Evolutionary conservation across 768 basidiomycete genomes (phyloP).

Genomic region (Xerocomus spinulosus): DNA sequence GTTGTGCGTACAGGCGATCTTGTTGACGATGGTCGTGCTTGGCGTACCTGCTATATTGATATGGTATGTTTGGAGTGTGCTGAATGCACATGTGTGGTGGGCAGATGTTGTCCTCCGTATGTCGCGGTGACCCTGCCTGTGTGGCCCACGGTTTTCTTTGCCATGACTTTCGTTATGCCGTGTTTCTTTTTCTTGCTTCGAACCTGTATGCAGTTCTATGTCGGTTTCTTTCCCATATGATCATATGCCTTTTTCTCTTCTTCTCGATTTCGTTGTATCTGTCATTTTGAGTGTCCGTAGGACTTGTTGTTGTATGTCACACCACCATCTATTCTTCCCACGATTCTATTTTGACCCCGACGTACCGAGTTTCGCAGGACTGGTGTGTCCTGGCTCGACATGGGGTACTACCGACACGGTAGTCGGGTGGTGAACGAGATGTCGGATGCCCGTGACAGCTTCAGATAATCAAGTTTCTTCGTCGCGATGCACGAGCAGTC

Average conservation of each 20-base stretch:
- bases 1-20: conserved; percentile 12
- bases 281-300: not conserved
- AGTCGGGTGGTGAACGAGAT: no score
- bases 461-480: no score
- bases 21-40: conserved; percentile 15
- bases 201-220: not conserved
- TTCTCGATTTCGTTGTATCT: not conserved
- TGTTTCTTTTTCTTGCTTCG: not conserved
- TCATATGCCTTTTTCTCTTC: not conserved
- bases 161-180: no score
- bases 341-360: no score
- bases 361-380: no score
- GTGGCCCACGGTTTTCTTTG: no score
- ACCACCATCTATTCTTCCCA: no score
- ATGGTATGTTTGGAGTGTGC: conserved; percentile 13
- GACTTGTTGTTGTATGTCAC: no score
- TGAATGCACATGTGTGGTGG: conserved; percentile 10
- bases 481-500: no score
- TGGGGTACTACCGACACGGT: no score
- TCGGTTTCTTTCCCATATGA: not conserved
- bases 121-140: conserved; percentile 8
- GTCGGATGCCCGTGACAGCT: no score
- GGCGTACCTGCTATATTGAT: conserved; percentile 17
- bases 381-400: no score
- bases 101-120: conserved; percentile 1